Percentiles rank a stretch among this genome's conserved stretches.
Conservation (phyloP, 768 basidiomycete species). For the Obba rivulosa region DNA sequence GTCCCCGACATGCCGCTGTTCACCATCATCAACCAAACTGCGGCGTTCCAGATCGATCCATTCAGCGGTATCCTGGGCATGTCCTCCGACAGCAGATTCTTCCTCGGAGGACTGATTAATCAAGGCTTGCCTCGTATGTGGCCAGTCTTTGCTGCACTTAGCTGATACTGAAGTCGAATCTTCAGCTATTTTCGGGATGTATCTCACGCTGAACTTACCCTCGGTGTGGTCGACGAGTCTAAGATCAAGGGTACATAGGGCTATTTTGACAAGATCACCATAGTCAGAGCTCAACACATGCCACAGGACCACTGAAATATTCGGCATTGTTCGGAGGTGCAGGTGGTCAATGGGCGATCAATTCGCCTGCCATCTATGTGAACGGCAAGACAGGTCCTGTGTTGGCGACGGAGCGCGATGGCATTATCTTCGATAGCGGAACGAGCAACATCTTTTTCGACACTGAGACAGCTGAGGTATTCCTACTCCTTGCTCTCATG, state of each 20-base stretch:
- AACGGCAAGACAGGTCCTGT: constrained; percentile 45
- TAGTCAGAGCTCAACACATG: background rate
- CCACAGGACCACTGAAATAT: constrained; percentile 36
- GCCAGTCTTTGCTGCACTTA: too few species aligned
- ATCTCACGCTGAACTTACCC: constrained; percentile 47
- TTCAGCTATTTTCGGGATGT: constrained; percentile 47
- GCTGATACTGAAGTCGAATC: background rate
- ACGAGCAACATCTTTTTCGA: constrained; percentile 51
- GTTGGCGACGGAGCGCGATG: constrained; percentile 32
- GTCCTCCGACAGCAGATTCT: constrained; percentile 39
- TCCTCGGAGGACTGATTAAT: constrained; percentile 41
- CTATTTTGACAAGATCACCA: background rate
- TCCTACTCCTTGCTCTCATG: background rate
- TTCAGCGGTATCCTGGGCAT: constrained; percentile 56
- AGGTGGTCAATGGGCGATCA: constrained; percentile 38
- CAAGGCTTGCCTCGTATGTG: constrained; percentile 46
- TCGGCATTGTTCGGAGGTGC: constrained; percentile 33
- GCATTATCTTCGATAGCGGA: constrained; percentile 52
- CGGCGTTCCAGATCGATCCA: constrained; percentile 46
- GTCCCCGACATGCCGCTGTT: constrained; percentile 36
- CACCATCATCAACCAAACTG: constrained; percentile 49
- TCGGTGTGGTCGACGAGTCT: constrained; percentile 47
- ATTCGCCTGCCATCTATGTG: constrained; percentile 40
- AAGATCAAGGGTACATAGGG: constrained; percentile 40
- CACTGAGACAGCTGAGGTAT: constrained; percentile 42